Percentiles rank a stretch among this genome's conserved stretches.
phyloP scores from a whole-genome alignment of 495 filamentous ascomycete species.

The Pyrenula massariospora region DNA sequence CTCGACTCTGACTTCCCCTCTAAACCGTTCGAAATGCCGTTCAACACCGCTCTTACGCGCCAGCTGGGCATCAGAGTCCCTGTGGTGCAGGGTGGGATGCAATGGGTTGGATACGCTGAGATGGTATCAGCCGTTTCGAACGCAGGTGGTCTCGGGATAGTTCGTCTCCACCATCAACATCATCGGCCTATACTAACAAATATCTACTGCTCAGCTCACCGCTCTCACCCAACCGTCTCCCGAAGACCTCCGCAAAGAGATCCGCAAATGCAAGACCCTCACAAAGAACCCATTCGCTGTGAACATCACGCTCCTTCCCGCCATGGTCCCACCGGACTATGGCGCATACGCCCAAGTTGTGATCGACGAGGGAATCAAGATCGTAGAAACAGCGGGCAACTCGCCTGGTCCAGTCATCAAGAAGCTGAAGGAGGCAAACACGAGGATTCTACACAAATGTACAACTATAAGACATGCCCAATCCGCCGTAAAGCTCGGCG shows the following conservation, averaged over 20 bases:
- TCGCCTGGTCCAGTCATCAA: slow-evolving; percentile 82
- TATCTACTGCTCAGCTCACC: slow-evolving; percentile 43
- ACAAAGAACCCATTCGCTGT: slow-evolving; percentile 87
- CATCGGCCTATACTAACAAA: too few species aligned
- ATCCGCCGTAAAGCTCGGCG: slow-evolving; percentile 84
- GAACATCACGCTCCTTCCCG: slow-evolving; percentile 89
- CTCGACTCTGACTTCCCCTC: background rate
- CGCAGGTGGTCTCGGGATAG: slow-evolving; percentile 85
- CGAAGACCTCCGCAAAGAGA: slow-evolving; percentile 88
- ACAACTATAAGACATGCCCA: slow-evolving; percentile 92
- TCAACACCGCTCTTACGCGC: slow-evolving; percentile 82
- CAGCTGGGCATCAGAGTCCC: slow-evolving; percentile 86
- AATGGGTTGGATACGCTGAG: slow-evolving; percentile 83
- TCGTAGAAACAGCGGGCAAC: slow-evolving; percentile 97
- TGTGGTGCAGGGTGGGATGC: slow-evolving; percentile 97
- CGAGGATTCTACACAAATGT: slow-evolving; percentile 88
- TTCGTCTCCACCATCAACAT: slow-evolving; percentile 12
- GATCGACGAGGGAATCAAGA: slow-evolving; percentile 84
- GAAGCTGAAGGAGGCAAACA: slow-evolving; percentile 70
- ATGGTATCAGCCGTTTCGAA: slow-evolving; percentile 90
- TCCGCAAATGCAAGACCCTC: slow-evolving; percentile 72
- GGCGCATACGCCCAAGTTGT: slow-evolving; percentile 82
- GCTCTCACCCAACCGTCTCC: slow-evolving; percentile 91
- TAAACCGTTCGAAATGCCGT: slow-evolving; percentile 53
- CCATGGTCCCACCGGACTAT: slow-evolving; percentile 84